Evolutionary conservation across 2,329 filamentous ascomycete genomes (phyloP), one percentile per base, ranked within the genome.

Genomic region (Fragosphaeria purpurea): DNA sequence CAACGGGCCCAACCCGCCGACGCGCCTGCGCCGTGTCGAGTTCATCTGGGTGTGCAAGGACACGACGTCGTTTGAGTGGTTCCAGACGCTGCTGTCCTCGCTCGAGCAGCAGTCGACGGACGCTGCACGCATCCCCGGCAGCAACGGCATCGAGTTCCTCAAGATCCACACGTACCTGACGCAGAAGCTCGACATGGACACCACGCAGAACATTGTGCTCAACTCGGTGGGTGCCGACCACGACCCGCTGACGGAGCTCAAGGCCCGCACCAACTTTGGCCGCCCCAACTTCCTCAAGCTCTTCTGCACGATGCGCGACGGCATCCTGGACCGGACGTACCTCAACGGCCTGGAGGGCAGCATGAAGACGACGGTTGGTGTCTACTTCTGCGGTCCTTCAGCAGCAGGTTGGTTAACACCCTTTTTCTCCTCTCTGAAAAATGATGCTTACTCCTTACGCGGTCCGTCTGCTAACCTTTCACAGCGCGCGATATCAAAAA

Each of bases 31-130:
- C 53, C 85, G 93, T 66, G 91, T 98, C 35, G 93, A 98, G 67
- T 98, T 98, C 69, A 94, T 98, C 72, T 98, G 93, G 93, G 85
- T 97, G 47, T 96, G 91, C 77, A 93, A 87, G 67, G 90, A 96
- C 63, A 95, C 90, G 0, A 86, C 80, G 37, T 95, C 90, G 0
- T 98, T 98, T 62, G 93, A 97, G 70, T 98, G 93, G 93, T 97
- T 98, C 75, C 93, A 98, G 66, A 89, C 86, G 1, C 81, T 98
- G 1, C 79, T 98, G 12, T 87, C 86, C 0, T 94, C 88, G 0
- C 84, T 98, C 30, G 93, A 98, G 68, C 76, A 83, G 38, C 93
- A 98, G 65, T 90, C 85, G 46, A 76, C 80, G 53, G 78, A 83
- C 60, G 82, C 81, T 5, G 82, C 83, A 41, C 79, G 77, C 48